Evolutionary conservation across 2,329 filamentous ascomycete genomes (phyloP), one percentile per base, ranked within the genome.

Genomic region (Aspergillus floridensis): DNA sequence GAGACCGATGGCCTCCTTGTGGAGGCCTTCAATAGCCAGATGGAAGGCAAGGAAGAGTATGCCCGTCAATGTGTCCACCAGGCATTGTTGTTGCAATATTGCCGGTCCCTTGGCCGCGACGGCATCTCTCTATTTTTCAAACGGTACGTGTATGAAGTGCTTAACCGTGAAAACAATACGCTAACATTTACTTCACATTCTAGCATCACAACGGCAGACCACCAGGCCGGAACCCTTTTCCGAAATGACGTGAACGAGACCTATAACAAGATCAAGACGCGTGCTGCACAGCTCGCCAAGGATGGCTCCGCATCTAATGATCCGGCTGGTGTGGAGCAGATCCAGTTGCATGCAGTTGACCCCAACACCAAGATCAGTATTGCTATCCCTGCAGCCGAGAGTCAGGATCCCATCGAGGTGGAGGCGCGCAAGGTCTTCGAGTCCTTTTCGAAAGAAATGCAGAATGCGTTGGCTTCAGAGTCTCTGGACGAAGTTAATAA

Each of bases 71-170:
- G 88, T 76, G 92, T 99, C 22, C 95, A 99, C 77, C 93, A 98
- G 74, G 93, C 90, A 3, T 82, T 98, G 16, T 82, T 99, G 12
- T 80, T 99, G 46, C 95, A 99, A 75, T 99, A 99, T 80, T 99
- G 95, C 78, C 87, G 93, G 10, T 89, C 92, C 47, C 83, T 99
- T 6, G 93, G 93, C 62, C 87, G 86, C 65, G 92, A 98, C 69
- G 93, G 93, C 22, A 92, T 97, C 8, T 85, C 86, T 5, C 79
- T 98, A 31, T 99, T 99, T 82, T 99, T 99, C 84, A 96, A 95
- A 79, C 89, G 93, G 80, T 80, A 74, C 50, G 73, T 69, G 21
- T 50, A 24, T 14, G 19, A 24, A 46, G 32, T 26, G 31, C 47
- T 41, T 6, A n/a, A n/a, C 19, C 22, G 21, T 49, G n/a, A 44